Percentiles rank a stretch among this genome's conserved stretches.
Conservation (phyloP, 441 rosid genomes). For the Bruguiera hainesii region DNA sequence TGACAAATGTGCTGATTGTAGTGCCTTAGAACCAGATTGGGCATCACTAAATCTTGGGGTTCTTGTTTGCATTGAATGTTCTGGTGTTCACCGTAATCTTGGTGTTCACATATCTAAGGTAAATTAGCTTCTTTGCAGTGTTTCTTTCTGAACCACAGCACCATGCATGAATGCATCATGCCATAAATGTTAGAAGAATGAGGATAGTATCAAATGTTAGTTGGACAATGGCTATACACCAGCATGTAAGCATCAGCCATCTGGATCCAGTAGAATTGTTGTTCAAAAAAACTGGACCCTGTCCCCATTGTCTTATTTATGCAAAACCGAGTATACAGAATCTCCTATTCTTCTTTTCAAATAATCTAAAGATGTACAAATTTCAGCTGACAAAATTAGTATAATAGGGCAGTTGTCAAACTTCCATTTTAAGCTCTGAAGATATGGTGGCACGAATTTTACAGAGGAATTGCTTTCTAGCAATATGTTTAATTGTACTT, state of each 20-base stretch:
- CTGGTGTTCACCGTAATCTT: constrained; percentile 99
- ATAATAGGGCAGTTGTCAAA: background rate
- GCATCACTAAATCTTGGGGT: constrained; percentile 96
- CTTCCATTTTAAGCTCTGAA: background rate
- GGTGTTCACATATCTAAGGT: constrained; percentile 99
- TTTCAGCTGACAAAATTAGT: background rate
- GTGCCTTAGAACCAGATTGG: constrained; percentile 99
- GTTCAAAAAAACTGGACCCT: background rate
- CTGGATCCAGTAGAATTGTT: background rate
- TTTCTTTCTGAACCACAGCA: constrained; percentile 1
- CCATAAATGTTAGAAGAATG: background rate
- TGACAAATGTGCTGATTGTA: constrained; percentile 99
- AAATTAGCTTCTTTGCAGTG: constrained; percentile 15
- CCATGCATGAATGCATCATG: background rate
- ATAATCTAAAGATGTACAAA: background rate
- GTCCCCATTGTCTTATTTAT: background rate
- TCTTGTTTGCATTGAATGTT: constrained; percentile 98
- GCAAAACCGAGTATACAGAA: background rate
- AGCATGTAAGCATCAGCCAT: background rate
- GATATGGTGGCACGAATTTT: background rate
- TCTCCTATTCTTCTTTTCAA: background rate
- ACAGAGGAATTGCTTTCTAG: background rate
- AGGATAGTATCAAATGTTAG: constrained; percentile 1
- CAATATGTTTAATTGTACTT: background rate
- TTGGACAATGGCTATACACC: constrained; percentile 2